Evolutionary conservation across 768 basidiomycete genomes (phyloP).

Genomic region (Mycena belliarum): DNA sequence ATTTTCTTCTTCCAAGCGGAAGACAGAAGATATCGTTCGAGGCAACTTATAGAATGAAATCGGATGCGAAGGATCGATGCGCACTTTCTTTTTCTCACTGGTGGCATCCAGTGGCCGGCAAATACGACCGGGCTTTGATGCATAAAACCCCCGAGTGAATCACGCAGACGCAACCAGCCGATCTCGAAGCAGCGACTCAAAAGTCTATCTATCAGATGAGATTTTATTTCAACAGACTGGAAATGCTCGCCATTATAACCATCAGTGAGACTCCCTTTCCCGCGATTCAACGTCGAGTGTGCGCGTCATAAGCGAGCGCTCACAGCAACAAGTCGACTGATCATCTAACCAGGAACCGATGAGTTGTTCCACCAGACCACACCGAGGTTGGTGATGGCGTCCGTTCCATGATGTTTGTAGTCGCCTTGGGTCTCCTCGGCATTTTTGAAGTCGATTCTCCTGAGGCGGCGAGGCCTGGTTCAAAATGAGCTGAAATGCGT

Average conservation of each 20-base stretch:
- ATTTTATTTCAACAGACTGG: neutral
- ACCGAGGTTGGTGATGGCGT: no score
- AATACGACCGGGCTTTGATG: slow-evolving; percentile 91
- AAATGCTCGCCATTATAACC: slow-evolving; percentile 73
- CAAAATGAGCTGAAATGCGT: no score
- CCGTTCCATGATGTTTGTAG: no score
- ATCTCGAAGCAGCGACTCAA: slow-evolving; percentile 96
- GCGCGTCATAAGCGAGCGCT: slow-evolving; percentile 79
- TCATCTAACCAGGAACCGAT: no score
- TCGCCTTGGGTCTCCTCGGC: no score
- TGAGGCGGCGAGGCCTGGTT: no score
- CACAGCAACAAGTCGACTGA: no score
- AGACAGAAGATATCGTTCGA: slow-evolving; percentile 94
- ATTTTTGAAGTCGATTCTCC: neutral
- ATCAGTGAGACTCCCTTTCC: slow-evolving; percentile 94
- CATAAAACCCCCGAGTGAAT: slow-evolving; percentile 98
- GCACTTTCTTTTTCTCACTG: neutral
- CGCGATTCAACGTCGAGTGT: slow-evolving; percentile 88
- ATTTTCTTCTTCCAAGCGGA: slow-evolving; percentile 85
- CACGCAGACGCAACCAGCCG: slow-evolving; percentile 97
- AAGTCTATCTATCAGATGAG: slow-evolving; percentile 48
- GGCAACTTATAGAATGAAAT: slow-evolving; percentile 98
- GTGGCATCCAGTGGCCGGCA: slow-evolving; percentile 76
- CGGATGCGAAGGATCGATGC: slow-evolving; percentile 41
- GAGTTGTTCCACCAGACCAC: no score